Evolutionary conservation across 2,329 filamentous ascomycete genomes (phyloP).

Genomic region (Leptodontidium sp.): DNA sequence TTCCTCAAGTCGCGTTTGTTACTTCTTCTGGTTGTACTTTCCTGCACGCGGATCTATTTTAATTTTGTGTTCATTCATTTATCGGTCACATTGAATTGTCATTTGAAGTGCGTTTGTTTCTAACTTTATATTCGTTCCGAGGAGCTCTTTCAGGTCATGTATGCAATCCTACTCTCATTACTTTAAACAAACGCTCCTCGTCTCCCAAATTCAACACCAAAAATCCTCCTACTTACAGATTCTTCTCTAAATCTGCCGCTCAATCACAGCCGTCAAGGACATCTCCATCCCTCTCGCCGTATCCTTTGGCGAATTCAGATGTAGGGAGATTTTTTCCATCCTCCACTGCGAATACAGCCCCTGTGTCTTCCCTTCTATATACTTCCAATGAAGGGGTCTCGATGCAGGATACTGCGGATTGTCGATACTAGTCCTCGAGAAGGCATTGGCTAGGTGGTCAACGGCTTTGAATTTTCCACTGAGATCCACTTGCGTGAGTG

Average conservation of each 20-base stretch:
- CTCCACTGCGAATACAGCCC: slow-evolving; percentile 14
- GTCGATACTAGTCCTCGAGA: slow-evolving; percentile 2
- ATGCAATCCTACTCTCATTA: too few relatives aligned
- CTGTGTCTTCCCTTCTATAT: not conserved
- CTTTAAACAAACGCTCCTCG: not conserved
- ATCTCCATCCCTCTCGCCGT: not conserved
- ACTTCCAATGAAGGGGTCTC: not conserved
- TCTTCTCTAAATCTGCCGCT: not conserved
- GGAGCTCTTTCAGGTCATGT: not conserved
- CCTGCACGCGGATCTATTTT: not conserved
- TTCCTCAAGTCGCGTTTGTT: not conserved
- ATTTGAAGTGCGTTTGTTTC: not conserved
- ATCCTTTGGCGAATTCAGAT: not conserved
- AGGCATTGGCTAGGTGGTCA: not conserved
- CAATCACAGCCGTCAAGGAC: not conserved
- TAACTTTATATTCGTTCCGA: not conserved
- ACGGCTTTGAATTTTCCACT: not conserved
- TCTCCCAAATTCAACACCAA: not conserved
- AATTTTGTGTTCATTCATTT: not conserved
- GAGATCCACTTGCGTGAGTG: not conserved
- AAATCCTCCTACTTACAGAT: not conserved
- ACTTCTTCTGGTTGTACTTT: not conserved
- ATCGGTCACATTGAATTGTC: not conserved
- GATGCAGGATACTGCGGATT: not conserved
- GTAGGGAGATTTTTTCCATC: slow-evolving; percentile 5